phyloP scores from a whole-genome alignment of 805 yeast genomes.

The Wickerhamomyces hampshirensis region DNA sequence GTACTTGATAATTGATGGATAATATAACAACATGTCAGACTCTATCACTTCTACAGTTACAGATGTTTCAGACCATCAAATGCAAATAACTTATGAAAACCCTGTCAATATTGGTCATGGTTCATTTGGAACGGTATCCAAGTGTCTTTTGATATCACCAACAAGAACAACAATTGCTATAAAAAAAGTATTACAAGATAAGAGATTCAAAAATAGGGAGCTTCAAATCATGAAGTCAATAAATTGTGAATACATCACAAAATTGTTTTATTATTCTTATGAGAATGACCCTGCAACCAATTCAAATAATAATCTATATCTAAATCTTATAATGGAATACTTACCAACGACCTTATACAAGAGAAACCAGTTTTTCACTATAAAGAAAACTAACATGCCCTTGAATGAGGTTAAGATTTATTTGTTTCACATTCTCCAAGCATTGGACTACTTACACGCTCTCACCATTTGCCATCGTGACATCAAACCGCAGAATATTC shows the following conservation, averaged over 20 bases:
- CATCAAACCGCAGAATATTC: slow-evolving; percentile 84
- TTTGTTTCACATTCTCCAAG: slow-evolving; percentile 71
- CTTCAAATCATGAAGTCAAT: slow-evolving; percentile 91
- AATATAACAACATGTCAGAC: too few species aligned
- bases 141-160: slow-evolving; percentile 69
- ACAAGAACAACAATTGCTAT: slow-evolving; percentile 78
- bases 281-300: slow-evolving; percentile 50
- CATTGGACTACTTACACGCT: slow-evolving; percentile 73
- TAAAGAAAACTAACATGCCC: slow-evolving; percentile 78
- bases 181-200: slow-evolving; percentile 94
- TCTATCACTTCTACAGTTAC: slow-evolving; percentile 7
- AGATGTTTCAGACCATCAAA: slow-evolving; percentile 12
- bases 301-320: slow-evolving; percentile 58
- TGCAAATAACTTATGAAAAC: slow-evolving; percentile 68
- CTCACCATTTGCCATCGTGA: slow-evolving; percentile 88
- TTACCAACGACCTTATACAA: slow-evolving; percentile 96
- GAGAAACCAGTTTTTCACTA: slow-evolving; percentile 80
- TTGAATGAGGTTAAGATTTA: slow-evolving; percentile 81
- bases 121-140: slow-evolving; percentile 98
- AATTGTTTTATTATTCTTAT: slow-evolving; percentile 81
- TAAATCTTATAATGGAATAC: slow-evolving; percentile 85
- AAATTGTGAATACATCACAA: slow-evolving; percentile 82
- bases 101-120: slow-evolving; percentile 96
- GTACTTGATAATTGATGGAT: too few species aligned
- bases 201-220: slow-evolving; percentile 90